Conservation (phyloP, 148 eudicot genomes). For the Talinum fruticosum region DNA sequence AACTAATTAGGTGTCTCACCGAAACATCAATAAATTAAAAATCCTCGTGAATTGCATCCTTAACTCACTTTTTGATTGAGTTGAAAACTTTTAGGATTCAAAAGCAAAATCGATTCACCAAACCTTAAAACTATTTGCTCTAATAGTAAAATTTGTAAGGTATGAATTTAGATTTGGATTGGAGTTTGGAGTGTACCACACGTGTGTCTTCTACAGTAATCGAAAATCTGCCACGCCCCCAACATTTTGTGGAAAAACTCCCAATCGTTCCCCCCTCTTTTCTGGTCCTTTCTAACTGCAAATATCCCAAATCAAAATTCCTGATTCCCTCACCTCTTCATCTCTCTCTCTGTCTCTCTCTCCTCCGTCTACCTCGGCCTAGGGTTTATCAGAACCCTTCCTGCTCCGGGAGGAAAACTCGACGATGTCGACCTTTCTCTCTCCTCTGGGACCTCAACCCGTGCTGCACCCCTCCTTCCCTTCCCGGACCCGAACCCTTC, state of each 20-base stretch:
- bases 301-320: not conserved
- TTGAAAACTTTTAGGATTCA: no score
- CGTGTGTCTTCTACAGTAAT: not conserved
- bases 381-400: constrained; percentile 30
- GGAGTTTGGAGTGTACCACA: no score
- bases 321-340: not conserved
- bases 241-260: not conserved
- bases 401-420: not conserved
- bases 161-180: no score
- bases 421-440: constrained; percentile 26
- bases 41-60: no score
- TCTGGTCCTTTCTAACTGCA: not conserved
- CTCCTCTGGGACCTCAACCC: constrained; percentile 27
- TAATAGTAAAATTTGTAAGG: no score
- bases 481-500: constrained; percentile 14
- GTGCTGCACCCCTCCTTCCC: constrained; percentile 20
- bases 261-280: not conserved
- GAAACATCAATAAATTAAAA: no score
- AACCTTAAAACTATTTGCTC: no score
- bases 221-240: not conserved
- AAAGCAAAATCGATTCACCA: no score
- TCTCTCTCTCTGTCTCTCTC: not conserved
- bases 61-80: no score
- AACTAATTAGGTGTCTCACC: no score
- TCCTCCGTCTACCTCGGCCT: not conserved